Conservation (phyloP, 2,329 filamentous ascomycete genomes). For the Trichoderma arundinaceum region DNA sequence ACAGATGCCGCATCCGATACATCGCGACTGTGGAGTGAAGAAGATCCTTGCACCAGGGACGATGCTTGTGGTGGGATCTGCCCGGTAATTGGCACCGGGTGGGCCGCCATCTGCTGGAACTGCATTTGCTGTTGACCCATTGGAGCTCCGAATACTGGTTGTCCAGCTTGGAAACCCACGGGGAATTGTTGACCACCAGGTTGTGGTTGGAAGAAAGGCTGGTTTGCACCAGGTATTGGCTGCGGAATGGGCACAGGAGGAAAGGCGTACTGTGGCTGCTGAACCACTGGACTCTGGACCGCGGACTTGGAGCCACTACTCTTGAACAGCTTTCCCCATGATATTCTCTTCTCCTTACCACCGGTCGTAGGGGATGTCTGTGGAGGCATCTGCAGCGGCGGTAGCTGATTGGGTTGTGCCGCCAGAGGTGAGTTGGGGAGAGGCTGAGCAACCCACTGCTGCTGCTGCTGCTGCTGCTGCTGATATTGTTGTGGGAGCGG, state of each 20-base stretch:
- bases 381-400: conserved; percentile 6
- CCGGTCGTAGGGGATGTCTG: conserved; percentile 14
- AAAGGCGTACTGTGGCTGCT: conserved; percentile 13
- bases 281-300: conserved; percentile 18
- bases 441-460: conserved; percentile 7
- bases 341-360: conserved; percentile 38
- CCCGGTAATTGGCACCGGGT: neutral
- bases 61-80: conserved; percentile 3
- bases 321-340: conserved; percentile 43
- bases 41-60: neutral
- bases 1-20: conserved; percentile 2
- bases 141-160: conserved; percentile 3
- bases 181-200: conserved; percentile 1
- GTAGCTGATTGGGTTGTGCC: neutral
- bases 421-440: neutral
- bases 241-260: conserved; percentile 16
- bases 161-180: conserved; percentile 28
- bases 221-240: conserved; percentile 12
- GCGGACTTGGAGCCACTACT: conserved; percentile 34
- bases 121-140: neutral
- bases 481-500: conserved; percentile 5
- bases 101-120: conserved; percentile 10
- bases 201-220: conserved; percentile 11
- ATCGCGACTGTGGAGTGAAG: conserved; percentile 8
- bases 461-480: conserved; percentile 1